phyloP scores from a whole-genome alignment of 192 early-diverging fungal genomes.

The Entomortierella chlamydospora region DNA sequence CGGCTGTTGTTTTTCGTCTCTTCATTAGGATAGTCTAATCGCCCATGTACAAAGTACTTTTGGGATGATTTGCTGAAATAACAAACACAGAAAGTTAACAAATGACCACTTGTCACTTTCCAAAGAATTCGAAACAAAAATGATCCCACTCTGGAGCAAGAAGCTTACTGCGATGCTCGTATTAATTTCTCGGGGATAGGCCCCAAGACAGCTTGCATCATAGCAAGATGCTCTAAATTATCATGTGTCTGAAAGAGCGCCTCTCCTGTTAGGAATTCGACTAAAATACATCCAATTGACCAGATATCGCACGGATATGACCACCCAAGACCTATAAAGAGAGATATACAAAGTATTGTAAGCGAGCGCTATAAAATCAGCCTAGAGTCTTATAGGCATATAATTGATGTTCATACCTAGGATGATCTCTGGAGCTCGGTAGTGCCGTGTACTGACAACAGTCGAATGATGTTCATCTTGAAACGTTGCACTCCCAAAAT shows the following conservation, averaged over 20 bases:
- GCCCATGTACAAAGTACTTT: constrained; percentile 65
- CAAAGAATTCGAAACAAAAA: too few species aligned
- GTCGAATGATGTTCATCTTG: constrained; percentile 92
- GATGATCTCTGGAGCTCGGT: constrained; percentile 97
- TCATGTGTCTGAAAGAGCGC: constrained; percentile 98
- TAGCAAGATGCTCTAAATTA: constrained; percentile 94
- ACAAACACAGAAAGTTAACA: background rate
- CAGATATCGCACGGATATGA: constrained; percentile 98
- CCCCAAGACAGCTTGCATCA: constrained; percentile 95
- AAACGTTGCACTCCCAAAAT: constrained; percentile 97
- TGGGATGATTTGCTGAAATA: constrained; percentile 42
- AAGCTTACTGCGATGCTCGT: constrained; percentile 55
- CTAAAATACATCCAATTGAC: constrained; percentile 96
- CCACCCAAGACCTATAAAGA: constrained; percentile 78
- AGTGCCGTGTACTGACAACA: constrained; percentile 95
- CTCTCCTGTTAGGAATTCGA: constrained; percentile 95
- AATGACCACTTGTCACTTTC: background rate
- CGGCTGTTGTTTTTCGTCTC: constrained; percentile 65
- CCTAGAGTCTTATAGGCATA: too few species aligned
- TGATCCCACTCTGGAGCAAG: too few species aligned
- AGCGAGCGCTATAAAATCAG: background rate
- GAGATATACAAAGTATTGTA: background rate
- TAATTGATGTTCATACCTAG: constrained; percentile 59
- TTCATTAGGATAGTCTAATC: constrained; percentile 65
- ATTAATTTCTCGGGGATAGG: constrained; percentile 76